phyloP scores from a whole-genome alignment of 306 rosid species.

The Cucumis cinereus region DNA sequence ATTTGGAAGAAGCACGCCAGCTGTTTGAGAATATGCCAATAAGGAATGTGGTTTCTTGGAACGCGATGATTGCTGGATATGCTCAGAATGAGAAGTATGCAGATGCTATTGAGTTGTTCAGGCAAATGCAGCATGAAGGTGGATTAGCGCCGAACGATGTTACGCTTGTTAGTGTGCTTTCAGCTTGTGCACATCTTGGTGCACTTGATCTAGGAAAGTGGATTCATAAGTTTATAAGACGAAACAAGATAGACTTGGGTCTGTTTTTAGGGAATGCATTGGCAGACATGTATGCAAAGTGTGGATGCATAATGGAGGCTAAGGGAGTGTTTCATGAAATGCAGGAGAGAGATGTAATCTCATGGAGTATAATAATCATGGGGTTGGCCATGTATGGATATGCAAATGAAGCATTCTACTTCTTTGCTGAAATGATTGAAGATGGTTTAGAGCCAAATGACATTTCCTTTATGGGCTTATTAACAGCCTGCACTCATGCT shows the following conservation, averaged over 20 bases:
- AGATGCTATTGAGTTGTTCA: slow-evolving; percentile 21
- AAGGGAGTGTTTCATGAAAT: slow-evolving; percentile 11
- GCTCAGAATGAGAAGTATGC: slow-evolving; percentile 25
- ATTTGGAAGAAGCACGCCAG: slow-evolving; percentile 12
- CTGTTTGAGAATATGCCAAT: slow-evolving; percentile 21
- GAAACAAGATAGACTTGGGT: slow-evolving; percentile 9
- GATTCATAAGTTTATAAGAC: slow-evolving; percentile 20
- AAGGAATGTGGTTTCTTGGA: slow-evolving; percentile 28
- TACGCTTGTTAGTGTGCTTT: slow-evolving; percentile 23
- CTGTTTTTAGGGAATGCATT: slow-evolving; percentile 26
- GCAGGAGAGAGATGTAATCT: slow-evolving; percentile 27
- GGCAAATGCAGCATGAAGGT: slow-evolving; percentile 18
- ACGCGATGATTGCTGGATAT: slow-evolving; percentile 23
- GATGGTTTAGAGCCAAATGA: slow-evolving; percentile 20
- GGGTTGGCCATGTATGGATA: slow-evolving; percentile 30
- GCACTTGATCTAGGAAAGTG: slow-evolving; percentile 32
- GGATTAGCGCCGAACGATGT: slow-evolving; percentile 14
- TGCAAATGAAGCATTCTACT: slow-evolving; percentile 19
- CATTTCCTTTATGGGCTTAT: slow-evolving; percentile 24
- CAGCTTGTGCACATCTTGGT: slow-evolving; percentile 30
- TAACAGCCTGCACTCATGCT: slow-evolving; percentile 28
- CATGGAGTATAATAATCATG: slow-evolving; percentile 29
- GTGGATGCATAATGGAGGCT: slow-evolving; percentile 25
- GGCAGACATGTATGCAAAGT: slow-evolving; percentile 28
- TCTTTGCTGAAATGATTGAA: slow-evolving; percentile 19